Base-by-base conservation (phyloP, 2,329 filamentous ascomycete species). In the Colletotrichum chlorophyti region DNA sequence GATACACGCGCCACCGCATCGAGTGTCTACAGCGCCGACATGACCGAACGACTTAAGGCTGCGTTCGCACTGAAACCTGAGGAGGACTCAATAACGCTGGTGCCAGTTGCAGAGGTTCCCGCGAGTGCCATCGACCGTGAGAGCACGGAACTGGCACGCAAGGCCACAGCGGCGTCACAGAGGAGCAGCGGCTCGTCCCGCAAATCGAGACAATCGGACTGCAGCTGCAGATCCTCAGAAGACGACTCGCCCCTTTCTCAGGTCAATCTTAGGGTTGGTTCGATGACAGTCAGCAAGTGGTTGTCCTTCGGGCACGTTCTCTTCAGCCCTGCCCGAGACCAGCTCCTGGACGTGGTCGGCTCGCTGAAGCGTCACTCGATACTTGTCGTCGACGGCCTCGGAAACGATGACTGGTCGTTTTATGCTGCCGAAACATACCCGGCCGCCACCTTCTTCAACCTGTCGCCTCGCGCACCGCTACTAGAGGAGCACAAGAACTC, bases 381-480 rank as follows among this genome's bases (percentile, higher is more conserved):
- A 23, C 80, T 95, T 4, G 88, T 95, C 15, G 82, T 95, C 54
- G 91, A 95, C 73, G 91, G 91, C 5, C 85, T 95, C 26, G 91
- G 91, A n/a, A 93, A 93, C 67, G 87, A 90, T 64, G 91, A 95
- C 68, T 95, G 91, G 91, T 93, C 91, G 0, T 93, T 91, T 70
- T 94, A 93, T 65, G 90, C 90, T 17, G 90, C 91, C 6, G 86
- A 93, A 68, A 92, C 90, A 1, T 94, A 94, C 63, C 88, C 89
- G 0, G 80, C 81, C 1, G 88, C 88, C 0, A 88, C 85, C 2
- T 89, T 95, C 62, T 94, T 91, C 76, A 92, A 93, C 68, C 79
- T 94, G 21, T 88, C 85, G 0, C 85, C 86, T 7, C 76, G 83
- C 24, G 77, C 81, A 34, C 81, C 81, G 35, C 65, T 81, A n/a